Conservation (phyloP, 345 rosid genomes). For the Zanthoxylum bungeanum region DNA sequence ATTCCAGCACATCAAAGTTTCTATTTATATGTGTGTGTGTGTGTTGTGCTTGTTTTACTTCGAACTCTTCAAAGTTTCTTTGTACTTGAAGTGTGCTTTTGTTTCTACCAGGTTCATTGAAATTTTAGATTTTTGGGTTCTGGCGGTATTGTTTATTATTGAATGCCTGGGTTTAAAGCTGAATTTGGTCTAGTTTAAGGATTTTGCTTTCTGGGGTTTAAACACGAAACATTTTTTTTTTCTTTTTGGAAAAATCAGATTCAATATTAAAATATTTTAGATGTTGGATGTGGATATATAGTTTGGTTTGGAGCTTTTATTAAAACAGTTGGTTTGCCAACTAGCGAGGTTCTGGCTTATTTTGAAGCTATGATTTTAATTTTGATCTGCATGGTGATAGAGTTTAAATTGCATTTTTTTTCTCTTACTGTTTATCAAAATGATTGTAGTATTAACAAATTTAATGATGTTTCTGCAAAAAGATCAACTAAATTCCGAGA, state of each 20-base stretch:
- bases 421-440: not conserved
- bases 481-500: not conserved
- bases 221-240: too few relatives aligned
- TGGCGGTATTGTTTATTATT: slow-evolving; percentile 6
- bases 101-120: slow-evolving; percentile 4
- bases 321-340: slow-evolving; percentile 39
- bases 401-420: not conserved
- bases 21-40: too few relatives aligned
- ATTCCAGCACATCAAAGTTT: too few relatives aligned
- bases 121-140: slow-evolving; percentile 3
- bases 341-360: slow-evolving; percentile 45
- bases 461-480: too few relatives aligned
- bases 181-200: not conserved
- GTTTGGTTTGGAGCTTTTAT: slow-evolving; percentile 53
- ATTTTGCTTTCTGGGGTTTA: not conserved
- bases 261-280: too few relatives aligned
- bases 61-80: slow-evolving; percentile 19
- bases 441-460: not conserved
- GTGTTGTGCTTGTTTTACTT: not conserved
- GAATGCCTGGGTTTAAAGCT: not conserved
- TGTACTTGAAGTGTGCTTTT: slow-evolving; percentile 14
- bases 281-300: slow-evolving; percentile 46
- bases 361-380: slow-evolving; percentile 36
- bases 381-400: not conserved
- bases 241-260: too few relatives aligned